These are phyloP conservation scores for Monosporozyma siamensis DNA, from an alignment of 805 yeast species.

Conservation along the genomic window DNA sequence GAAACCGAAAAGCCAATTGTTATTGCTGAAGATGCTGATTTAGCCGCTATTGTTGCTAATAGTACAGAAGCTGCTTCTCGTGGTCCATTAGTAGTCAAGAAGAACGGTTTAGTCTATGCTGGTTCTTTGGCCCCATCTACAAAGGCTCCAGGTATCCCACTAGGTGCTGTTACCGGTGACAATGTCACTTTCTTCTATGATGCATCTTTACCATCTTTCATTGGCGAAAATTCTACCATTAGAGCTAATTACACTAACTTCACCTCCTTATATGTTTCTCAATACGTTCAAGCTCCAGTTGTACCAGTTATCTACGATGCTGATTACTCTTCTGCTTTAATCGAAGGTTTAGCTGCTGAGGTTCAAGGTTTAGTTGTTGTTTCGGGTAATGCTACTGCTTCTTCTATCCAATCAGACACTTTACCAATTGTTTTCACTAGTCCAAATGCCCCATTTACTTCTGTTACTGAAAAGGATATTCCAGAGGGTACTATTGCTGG, in stretches of 20 bases:
- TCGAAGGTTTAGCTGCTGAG: constrained; percentile 15
- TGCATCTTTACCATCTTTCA: constrained; percentile 16
- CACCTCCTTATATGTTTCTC: constrained; percentile 13
- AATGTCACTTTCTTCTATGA: constrained; percentile 22
- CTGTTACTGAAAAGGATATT: constrained; percentile 14
- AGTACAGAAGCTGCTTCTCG: constrained; percentile 12
- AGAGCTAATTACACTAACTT: constrained; percentile 15
- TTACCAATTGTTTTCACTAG: constrained; percentile 26
- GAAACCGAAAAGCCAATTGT: constrained; percentile 20
- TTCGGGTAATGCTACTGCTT: constrained; percentile 17
- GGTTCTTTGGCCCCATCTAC: constrained; percentile 19
- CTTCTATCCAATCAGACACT: constrained; percentile 9
- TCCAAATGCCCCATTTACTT: constrained; percentile 12
- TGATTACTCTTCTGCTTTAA: constrained; percentile 12
- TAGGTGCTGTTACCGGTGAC: constrained; percentile 18
- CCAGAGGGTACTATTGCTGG: constrained; percentile 25
- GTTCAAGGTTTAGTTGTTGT: constrained; percentile 24
- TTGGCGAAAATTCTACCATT: constrained; percentile 14
- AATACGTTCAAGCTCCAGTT: constrained; percentile 9
- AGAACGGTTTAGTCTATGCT: constrained; percentile 16
- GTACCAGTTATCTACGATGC: constrained; percentile 26
- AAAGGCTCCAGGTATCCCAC: constrained; percentile 12
- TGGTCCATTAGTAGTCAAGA: constrained; percentile 20
- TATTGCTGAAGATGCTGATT: constrained; percentile 14
- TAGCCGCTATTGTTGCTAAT: constrained; percentile 18